phyloP scores from a whole-genome alignment of 2,329 filamentous ascomycete species.

The Alternaria triticina region DNA sequence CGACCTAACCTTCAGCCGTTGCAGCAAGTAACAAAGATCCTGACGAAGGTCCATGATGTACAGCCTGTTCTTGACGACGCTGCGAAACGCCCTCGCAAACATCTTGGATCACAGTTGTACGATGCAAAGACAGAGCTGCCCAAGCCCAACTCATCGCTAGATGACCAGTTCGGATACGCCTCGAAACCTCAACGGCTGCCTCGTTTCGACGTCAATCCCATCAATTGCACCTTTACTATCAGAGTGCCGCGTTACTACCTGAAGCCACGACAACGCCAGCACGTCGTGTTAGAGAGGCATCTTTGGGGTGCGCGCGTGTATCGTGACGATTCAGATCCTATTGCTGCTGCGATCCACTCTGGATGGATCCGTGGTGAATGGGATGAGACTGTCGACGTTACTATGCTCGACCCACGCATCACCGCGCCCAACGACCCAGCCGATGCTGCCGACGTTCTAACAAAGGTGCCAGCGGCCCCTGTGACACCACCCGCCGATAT shows the following conservation, averaged over 20 bases:
- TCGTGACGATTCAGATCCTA: conserved; percentile 91
- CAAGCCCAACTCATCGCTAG: conserved; percentile 49
- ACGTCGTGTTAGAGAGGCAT: conserved; percentile 80
- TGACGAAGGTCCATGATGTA: conserved; percentile 65
- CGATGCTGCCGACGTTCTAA: conserved; percentile 52
- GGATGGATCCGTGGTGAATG: conserved; percentile 93
- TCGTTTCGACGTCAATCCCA: conserved; percentile 73
- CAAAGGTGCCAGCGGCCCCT: conserved; percentile 58
- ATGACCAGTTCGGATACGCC: conserved; percentile 63
- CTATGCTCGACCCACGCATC: conserved; percentile 66
- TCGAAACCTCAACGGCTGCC: conserved; percentile 75
- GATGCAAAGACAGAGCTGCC: conserved; percentile 66
- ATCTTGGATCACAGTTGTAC: conserved; percentile 87
- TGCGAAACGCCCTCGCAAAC: conserved; percentile 72
- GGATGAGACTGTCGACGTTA: conserved; percentile 75
- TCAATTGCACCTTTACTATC: conserved; percentile 87
- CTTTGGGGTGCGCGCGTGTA: conserved; percentile 96
- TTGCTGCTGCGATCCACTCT: conserved; percentile 90
- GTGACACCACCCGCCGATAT: conserved; percentile 69
- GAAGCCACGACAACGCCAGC: conserved; percentile 71
- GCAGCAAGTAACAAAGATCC: conserved; percentile 60
- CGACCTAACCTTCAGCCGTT: conserved; percentile 30
- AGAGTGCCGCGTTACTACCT: conserved; percentile 84
- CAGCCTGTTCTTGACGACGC: conserved; percentile 72
- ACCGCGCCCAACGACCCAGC: conserved; percentile 52